phyloP scores from a whole-genome alignment of 2,329 filamentous ascomycete species.

The Alternaria panax region DNA sequence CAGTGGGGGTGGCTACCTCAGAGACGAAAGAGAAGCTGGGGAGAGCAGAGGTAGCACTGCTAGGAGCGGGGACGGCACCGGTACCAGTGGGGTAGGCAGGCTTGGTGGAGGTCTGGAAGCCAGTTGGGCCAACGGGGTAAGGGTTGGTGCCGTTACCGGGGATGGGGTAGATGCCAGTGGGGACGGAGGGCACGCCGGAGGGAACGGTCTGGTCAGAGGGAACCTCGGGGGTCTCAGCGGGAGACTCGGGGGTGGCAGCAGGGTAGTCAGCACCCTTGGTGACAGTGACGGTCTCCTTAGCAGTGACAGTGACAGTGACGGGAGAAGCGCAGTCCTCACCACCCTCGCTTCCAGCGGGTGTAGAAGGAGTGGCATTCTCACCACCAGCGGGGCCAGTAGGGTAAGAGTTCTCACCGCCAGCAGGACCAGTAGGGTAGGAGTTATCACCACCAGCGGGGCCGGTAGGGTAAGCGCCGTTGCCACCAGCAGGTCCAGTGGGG shows the following conservation, averaged over 20 bases:
- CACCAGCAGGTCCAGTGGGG: slow-evolving; percentile 6
- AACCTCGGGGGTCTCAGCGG: slow-evolving; percentile 15
- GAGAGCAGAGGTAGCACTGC: slow-evolving; percentile 25
- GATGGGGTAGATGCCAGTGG: slow-evolving; percentile 35
- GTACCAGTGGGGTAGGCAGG: slow-evolving; percentile 29
- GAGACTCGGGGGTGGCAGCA: slow-evolving; percentile 12
- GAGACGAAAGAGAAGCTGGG: slow-evolving; percentile 36
- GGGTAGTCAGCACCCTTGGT: slow-evolving; percentile 31
- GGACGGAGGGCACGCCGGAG: slow-evolving; percentile 20
- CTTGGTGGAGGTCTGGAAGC: slow-evolving; percentile 44
- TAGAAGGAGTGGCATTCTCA: slow-evolving; percentile 7
- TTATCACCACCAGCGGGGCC: slow-evolving; percentile 10
- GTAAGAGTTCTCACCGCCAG: slow-evolving; percentile 2
- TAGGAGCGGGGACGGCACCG: slow-evolving; percentile 24
- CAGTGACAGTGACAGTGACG: slow-evolving; percentile 48
- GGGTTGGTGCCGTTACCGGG: slow-evolving; percentile 39
- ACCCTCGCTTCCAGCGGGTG: slow-evolving; percentile 12
- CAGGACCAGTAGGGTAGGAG: slow-evolving; percentile 14
- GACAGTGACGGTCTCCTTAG: slow-evolving; percentile 50
- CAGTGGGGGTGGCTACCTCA: slow-evolving; percentile 28
- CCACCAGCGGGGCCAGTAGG: slow-evolving; percentile 14
- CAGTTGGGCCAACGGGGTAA: slow-evolving; percentile 37
- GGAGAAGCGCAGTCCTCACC: slow-evolving; percentile 43
- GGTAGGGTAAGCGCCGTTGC: slow-evolving; percentile 3
- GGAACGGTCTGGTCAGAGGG: slow-evolving; percentile 18